Evolutionary conservation across 148 eudicot species (phyloP), one percentile per base, ranked within the genome.

Genomic region (Fagopyrum homotropicum): DNA sequence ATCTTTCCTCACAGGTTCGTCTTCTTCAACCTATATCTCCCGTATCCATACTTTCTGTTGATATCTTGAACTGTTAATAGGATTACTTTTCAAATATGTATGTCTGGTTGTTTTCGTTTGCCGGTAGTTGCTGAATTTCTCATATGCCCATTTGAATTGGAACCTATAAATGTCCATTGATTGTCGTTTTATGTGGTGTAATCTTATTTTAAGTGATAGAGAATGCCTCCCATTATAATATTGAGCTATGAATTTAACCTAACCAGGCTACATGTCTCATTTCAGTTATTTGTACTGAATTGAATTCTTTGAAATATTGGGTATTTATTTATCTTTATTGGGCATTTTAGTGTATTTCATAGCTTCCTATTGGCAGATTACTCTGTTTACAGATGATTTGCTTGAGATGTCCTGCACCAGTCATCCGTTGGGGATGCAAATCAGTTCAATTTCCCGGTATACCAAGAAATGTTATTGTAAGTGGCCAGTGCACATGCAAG

Each of bases 391-490:
- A 75, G 71, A 77, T 77, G 78, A 78, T 75, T 40, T 57, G 77
- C 69, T 80, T 82, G 77, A 82, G 56, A 15, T 75, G 45, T 77
- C 81, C 83, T 9, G 75, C 75, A 17, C 79, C 75, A 4, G 74
- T 78, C 29, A 76, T 79, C 29, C 46, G 52, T 73, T 73, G 74
- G 52, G 77, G 73, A 76, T 80, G 73, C 79, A 81, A 82, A 45
- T 76, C 80, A 15, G 15, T 80, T 66, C 60, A 78, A 68, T 73
- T 76, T 45, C 74, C 77, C 30, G 80, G 55, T 54, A 83, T 74
- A 30, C 74, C 75, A 44, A 75, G 78, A 75, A 77, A 79, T 77
- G 69, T 79, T 30, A 86, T 89, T 84, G 91, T 91, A 82, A 86
- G 93, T 40, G 9, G 9, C 17, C 4, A 0, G 43, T 66, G 6